Percentiles rank a stretch among this genome's conserved stretches.
phyloP scores from a whole-genome alignment of 257 asterid species.

The Paulownia fortunei region DNA sequence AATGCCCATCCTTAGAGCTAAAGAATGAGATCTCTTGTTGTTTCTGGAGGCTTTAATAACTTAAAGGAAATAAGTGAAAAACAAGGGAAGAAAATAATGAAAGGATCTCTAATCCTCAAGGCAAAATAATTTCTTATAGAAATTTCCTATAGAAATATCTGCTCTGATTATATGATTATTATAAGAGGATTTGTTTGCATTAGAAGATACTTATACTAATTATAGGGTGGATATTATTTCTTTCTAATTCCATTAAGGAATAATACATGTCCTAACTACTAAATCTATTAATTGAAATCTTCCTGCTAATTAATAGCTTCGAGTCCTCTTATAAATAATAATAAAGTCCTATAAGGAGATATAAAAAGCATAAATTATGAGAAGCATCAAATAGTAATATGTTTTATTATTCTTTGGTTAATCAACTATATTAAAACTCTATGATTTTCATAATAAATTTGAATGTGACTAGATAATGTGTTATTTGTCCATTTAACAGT shows the following conservation, averaged over 20 bases:
- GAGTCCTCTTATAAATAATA: background rate
- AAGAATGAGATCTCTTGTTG: conserved; percentile 27
- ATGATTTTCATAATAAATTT: background rate
- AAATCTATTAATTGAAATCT: background rate
- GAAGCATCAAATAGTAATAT: background rate
- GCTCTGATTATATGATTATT: conserved; percentile 19
- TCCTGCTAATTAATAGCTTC: background rate
- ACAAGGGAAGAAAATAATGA: conserved; percentile 8
- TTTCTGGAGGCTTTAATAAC: conserved; percentile 16
- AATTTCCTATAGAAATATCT: background rate
- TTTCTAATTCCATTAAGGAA: background rate
- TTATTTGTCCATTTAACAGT: too few relatives aligned
- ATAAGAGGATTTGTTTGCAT: background rate
- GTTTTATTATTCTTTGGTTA: background rate
- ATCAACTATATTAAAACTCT: background rate
- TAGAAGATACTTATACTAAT: conserved; percentile 4
- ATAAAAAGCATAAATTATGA: background rate
- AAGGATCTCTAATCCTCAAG: conserved; percentile 23
- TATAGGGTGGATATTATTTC: background rate
- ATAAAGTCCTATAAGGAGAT: background rate
- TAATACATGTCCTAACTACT: background rate
- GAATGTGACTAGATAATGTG: background rate
- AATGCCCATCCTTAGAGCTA: background rate
- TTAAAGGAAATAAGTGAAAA: conserved; percentile 13
- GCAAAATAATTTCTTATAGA: background rate